phyloP scores from a whole-genome alignment of 805 yeast species.

The Saturnispora zaruensis region DNA sequence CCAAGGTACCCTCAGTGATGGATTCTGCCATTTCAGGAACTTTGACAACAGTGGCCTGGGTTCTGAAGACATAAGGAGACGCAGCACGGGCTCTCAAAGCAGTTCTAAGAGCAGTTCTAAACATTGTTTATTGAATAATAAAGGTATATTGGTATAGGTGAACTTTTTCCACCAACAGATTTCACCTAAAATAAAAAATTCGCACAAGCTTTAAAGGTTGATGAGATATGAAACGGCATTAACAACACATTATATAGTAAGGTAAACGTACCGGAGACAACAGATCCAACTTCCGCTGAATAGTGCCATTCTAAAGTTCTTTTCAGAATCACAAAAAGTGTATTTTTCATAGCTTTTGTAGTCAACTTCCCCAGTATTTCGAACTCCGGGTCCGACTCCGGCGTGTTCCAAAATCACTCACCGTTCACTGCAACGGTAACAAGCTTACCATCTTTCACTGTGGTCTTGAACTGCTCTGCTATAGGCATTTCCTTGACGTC shows the following conservation, averaged over 20 bases:
- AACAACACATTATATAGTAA: background rate
- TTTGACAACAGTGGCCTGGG: conserved; percentile 47
- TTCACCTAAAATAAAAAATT: background rate
- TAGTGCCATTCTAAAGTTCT: background rate
- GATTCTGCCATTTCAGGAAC: conserved; percentile 99
- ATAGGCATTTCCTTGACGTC: conserved; percentile 76
- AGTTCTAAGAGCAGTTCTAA: conserved; percentile 11
- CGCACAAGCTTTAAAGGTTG: background rate
- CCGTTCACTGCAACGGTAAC: conserved; percentile 68
- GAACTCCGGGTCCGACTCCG: conserved; percentile 11
- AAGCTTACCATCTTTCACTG: conserved; percentile 50
- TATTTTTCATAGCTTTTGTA: background rate
- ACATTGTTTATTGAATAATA: conserved; percentile 3
- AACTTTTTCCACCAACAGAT: conserved; percentile 1
- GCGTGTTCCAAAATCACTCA: conserved; percentile 1
- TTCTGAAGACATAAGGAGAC: conserved; percentile 19
- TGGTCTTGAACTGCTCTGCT: conserved; percentile 88
- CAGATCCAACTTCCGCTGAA: background rate
- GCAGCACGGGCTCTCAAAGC: conserved; percentile 6
- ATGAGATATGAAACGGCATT: background rate
- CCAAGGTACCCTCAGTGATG: conserved; percentile 90
- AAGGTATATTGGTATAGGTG: background rate
- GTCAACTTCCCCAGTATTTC: background rate
- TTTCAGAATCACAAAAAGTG: background rate
- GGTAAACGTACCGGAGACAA: background rate